Evolutionary conservation across 2,329 filamentous ascomycete genomes (phyloP).

Genomic region (Talaromyces sp.): DNA sequence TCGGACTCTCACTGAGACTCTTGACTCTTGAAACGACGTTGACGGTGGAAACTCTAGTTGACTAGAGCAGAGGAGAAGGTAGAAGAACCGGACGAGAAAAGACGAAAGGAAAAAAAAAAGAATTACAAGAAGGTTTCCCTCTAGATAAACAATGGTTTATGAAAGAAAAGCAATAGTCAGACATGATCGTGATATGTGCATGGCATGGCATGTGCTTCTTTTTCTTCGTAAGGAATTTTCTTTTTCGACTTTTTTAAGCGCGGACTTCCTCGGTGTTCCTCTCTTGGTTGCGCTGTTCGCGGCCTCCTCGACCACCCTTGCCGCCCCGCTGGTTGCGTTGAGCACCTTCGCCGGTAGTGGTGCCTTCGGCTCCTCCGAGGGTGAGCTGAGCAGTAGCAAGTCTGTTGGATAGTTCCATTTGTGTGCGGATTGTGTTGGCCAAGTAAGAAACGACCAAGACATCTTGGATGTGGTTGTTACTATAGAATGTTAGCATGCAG

Average conservation of each 20-base stretch:
- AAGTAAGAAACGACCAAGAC: slow-evolving; percentile 97
- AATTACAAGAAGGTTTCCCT: slow-evolving; percentile 22
- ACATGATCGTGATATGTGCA: slow-evolving; percentile 25
- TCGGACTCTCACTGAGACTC: neutral
- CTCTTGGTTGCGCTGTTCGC: slow-evolving; percentile 39
- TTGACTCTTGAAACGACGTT: neutral
- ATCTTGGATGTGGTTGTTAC: slow-evolving; percentile 99
- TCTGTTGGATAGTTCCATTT: slow-evolving; percentile 96
- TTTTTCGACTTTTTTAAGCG: slow-evolving; percentile 30
- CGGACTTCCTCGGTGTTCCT: slow-evolving; percentile 39
- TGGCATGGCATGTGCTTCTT: slow-evolving; percentile 11
- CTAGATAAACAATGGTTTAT: slow-evolving; percentile 11
- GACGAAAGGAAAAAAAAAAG: slow-evolving; percentile 24
- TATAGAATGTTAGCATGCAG: slow-evolving; percentile 30
- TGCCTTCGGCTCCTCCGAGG: slow-evolving; percentile 50
- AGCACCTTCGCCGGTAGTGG: slow-evolving; percentile 34
- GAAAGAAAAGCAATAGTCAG: slow-evolving; percentile 24
- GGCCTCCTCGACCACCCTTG: slow-evolving; percentile 41
- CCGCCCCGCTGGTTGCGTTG: slow-evolving; percentile 38
- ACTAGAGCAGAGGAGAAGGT: slow-evolving; percentile 1
- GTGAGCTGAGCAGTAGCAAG: slow-evolving; percentile 76
- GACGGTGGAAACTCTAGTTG: neutral
- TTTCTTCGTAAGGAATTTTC: neutral
- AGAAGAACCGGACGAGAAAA: slow-evolving; percentile 17
- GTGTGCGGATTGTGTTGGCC: slow-evolving; percentile 96